A percentile compares a stretch with the other conserved stretches of the same genome.
Conservation (phyloP, 2,329 filamentous ascomycete genomes). For the Fusarium chaquense region DNA sequence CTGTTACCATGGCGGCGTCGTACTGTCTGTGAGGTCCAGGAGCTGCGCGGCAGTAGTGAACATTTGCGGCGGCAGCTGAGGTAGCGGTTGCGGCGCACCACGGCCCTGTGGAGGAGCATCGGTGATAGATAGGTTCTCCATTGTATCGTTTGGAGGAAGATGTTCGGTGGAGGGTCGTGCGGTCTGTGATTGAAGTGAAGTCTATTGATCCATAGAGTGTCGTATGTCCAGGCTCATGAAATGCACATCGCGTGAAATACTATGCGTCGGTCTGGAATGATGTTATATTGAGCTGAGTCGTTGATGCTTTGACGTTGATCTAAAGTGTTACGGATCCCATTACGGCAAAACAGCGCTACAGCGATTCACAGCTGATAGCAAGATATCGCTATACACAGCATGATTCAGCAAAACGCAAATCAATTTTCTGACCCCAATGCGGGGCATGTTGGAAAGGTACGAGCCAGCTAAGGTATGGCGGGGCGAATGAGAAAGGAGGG, state of each 20-base stretch:
- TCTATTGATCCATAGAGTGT: constrained; percentile 42
- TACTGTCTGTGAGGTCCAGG: constrained; percentile 97
- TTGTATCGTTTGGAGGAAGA: constrained; percentile 50
- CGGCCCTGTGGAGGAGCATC: constrained; percentile 60
- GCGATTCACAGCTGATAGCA: constrained; percentile 37
- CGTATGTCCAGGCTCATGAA: constrained; percentile 35
- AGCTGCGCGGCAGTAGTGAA: constrained; percentile 98
- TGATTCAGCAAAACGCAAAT: constrained; percentile 13
- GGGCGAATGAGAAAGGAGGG: constrained; percentile 45
- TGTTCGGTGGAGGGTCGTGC: constrained; percentile 2
- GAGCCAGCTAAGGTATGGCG: constrained; percentile 24
- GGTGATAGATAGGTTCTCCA: constrained; percentile 67
- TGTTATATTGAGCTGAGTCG: constrained; percentile 37
- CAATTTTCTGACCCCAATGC: constrained; percentile 31
- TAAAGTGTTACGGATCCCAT: constrained; percentile 32
- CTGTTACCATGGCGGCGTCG: constrained; percentile 53
- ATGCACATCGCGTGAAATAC: constrained; percentile 42
- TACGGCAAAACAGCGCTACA: constrained; percentile 40
- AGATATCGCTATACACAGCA: constrained; percentile 28
- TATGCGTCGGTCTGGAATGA: constrained; percentile 31
- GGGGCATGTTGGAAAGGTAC: constrained; percentile 37
- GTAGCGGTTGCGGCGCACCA: constrained; percentile 60
- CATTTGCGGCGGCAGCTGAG: constrained; percentile 90
- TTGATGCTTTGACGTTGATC: constrained; percentile 43
- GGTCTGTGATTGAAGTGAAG: constrained; percentile 19